Evolutionary conservation across 2,329 filamentous ascomycete species (phyloP), one percentile per base, ranked within the genome.

Genomic region (Neophaeococcomyces mojaviensis): DNA sequence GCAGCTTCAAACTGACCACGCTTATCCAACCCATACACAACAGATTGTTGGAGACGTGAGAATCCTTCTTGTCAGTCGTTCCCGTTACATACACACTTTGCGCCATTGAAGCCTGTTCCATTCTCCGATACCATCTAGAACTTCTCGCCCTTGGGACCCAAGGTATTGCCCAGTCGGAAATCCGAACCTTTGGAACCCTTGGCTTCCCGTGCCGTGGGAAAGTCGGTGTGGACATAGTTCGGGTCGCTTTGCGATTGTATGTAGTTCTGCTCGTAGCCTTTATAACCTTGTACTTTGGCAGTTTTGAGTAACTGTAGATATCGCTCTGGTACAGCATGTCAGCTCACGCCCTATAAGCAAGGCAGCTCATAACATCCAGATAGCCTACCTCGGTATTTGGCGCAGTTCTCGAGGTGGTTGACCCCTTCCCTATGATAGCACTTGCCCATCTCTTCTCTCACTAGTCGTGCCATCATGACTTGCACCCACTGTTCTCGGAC

Each of bases 321-420:
- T 54, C 78, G 74, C 58, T 82, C 79, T 83, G 56, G 34, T 19
- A 35, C 4, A 8, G 8, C 19, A 20, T 33, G 5, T n/a, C 10
- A 31, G 28, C 24, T 8, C 3, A 18, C 9, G 3, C 18, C 22
- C n/a, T 8, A 42, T 19, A 5, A 7, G 24, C 19, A 31, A 19
- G 8, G 15, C 15, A 6, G n/a, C 34, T 26, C 22, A n/a, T 26
- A 5, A 22, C 26, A 19, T 38, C 16, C n/a, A 9, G 5, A n/a
- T 40, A 31, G 44, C 74, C 61, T 63, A 82, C 79, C 79, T 75
- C 79, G 72, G 66, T 82, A 65, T 60, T 73, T 70, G 55, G 77
- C 79, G 61, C 79, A 83, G 66, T 82, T 82, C 72, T 82, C 78
- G 58, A 83, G 63, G 63, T 83, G 79, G 60, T 82, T 82, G 44